These are phyloP conservation scores for Chlorella sp. DNA, from an alignment of 139 green algal species.

Conservation along the genomic window DNA sequence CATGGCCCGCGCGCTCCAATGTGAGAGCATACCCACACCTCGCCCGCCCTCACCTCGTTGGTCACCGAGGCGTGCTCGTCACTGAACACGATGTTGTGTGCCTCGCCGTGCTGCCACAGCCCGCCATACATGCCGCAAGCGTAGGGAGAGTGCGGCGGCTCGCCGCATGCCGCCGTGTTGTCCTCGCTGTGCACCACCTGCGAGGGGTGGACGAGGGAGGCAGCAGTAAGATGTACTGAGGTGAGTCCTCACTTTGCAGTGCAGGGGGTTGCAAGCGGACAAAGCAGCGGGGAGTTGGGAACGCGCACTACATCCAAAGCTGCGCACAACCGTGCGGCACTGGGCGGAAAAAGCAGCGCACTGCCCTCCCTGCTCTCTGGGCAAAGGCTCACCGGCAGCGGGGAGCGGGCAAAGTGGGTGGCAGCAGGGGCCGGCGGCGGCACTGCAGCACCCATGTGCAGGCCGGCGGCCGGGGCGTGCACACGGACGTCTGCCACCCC, in stretches of 20 bases:
- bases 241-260: no score
- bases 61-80: neutral
- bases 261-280: no score
- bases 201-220: no score
- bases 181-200: neutral
- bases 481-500: neutral
- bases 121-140: neutral
- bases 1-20: no score
- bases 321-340: no score
- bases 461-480: neutral
- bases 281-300: no score
- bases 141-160: neutral
- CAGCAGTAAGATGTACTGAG: no score
- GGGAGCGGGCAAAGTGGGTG: neutral
- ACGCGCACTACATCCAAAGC: no score
- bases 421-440: neutral
- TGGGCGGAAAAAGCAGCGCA: no score
- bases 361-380: no score
- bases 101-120: slow-evolving; percentile 13
- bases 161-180: neutral
- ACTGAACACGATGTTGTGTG: neutral
- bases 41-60: neutral
- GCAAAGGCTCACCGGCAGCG: neutral
- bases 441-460: neutral
- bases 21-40: no score